Evolutionary conservation across 192 early-diverging fungal species (phyloP).

Genomic region (Coemansia sp.): DNA sequence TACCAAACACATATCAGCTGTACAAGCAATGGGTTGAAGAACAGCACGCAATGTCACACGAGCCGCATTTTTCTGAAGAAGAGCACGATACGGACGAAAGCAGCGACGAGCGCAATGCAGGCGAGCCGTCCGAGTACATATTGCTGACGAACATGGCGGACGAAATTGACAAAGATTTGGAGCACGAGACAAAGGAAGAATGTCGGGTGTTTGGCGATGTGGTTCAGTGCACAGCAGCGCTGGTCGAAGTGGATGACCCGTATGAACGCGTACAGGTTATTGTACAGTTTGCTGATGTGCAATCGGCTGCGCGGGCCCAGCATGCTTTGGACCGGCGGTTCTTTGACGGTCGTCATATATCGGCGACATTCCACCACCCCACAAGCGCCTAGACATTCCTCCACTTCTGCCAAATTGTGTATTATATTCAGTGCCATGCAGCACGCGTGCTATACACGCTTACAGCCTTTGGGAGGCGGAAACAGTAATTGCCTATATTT

Average conservation of each 20-base stretch:
- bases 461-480: no score
- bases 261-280: conserved; percentile 26
- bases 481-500: conserved; percentile 6
- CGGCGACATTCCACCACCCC: conserved; percentile 18
- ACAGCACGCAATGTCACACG: conserved; percentile 2
- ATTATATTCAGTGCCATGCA: conserved; percentile 1
- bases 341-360: conserved; percentile 42
- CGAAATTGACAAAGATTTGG: conserved; percentile 31
- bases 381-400: background rate
- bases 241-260: conserved; percentile 2
- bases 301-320: conserved; percentile 22
- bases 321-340: conserved; percentile 34
- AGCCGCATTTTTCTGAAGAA: background rate
- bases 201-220: conserved; percentile 38
- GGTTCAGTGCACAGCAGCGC: conserved; percentile 12
- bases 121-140: conserved; percentile 19
- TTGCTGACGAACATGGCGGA: conserved; percentile 43
- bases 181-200: conserved; percentile 34
- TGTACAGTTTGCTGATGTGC: conserved; percentile 35
- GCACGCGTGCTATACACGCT: background rate
- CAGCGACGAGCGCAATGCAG: conserved; percentile 6
- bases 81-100: background rate
- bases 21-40: conserved; percentile 31
- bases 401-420: no score
- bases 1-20: conserved; percentile 36